Evolutionary conservation across 2,329 filamentous ascomycete genomes (phyloP).

Genomic region (Colletotrichum orchidophilum): DNA sequence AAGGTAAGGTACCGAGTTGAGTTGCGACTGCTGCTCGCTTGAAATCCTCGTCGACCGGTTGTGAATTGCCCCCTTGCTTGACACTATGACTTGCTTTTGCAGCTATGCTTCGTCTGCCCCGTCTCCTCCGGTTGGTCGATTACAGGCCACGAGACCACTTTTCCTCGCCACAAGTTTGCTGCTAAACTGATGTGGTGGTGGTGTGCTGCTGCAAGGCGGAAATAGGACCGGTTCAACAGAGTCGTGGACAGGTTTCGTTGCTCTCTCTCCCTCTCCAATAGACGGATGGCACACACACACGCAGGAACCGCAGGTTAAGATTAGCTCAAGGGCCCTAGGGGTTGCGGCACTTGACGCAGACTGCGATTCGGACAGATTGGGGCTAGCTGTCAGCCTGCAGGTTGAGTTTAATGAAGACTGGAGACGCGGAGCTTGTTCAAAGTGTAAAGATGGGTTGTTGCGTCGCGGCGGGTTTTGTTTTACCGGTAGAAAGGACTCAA

Average conservation of each 20-base stretch:
- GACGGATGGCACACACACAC: neutral
- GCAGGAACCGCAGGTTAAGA: conserved; percentile 2
- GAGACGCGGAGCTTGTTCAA: neutral
- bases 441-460: neutral
- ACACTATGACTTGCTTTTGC: conserved; percentile 23
- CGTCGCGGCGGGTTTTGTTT: neutral
- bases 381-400: conserved; percentile 11
- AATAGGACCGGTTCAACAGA: neutral
- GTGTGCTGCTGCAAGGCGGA: conserved; percentile 2
- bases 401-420: conserved; percentile 31
- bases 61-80: conserved; percentile 20
- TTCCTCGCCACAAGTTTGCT: conserved; percentile 15
- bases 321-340: conserved; percentile 22
- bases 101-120: conserved; percentile 3
- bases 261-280: neutral
- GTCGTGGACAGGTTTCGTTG: neutral
- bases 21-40: neutral
- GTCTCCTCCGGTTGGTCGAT: conserved; percentile 19
- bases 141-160: conserved; percentile 14
- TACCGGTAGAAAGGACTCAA: no score
- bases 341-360: conserved; percentile 10
- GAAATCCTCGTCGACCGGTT: neutral
- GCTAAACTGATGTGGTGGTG: neutral
- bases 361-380: conserved; percentile 25
- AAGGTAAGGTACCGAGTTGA: neutral